phyloP scores from a whole-genome alignment of 257 asterid species.

The Nemophila menziesii region DNA sequence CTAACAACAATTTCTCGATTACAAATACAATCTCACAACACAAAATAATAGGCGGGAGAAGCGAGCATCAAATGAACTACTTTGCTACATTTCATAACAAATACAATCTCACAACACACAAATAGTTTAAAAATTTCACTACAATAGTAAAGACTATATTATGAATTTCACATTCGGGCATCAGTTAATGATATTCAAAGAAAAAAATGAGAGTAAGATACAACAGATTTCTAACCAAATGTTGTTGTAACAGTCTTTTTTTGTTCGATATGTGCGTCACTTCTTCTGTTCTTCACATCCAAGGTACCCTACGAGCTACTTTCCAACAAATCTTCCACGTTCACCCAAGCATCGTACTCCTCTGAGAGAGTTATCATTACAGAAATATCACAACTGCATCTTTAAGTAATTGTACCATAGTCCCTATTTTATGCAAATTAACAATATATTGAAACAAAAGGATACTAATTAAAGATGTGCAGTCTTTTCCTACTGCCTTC shows the following conservation, averaged over 20 bases:
- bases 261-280: neutral
- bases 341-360: constrained; percentile 95
- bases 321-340: constrained; percentile 76
- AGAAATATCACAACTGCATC: constrained; percentile 36
- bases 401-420: neutral
- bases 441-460: constrained; percentile 24
- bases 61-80: too few species aligned
- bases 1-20: too few species aligned
- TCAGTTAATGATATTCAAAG: too few species aligned
- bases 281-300: constrained; percentile 31
- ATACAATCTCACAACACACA: too few species aligned
- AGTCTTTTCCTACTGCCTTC: constrained; percentile 97
- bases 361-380: constrained; percentile 38
- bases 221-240: neutral
- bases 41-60: too few species aligned
- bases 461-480: constrained; percentile 96
- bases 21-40: too few species aligned
- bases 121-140: too few species aligned
- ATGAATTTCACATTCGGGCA: too few species aligned
- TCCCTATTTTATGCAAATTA: neutral
- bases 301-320: constrained; percentile 78
- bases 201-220: too few species aligned
- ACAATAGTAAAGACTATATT: too few species aligned
- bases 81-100: too few species aligned
- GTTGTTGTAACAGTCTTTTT: neutral